phyloP scores from a whole-genome alignment of 1,139 yeast species.

The Kluyveromyces sp. region DNA sequence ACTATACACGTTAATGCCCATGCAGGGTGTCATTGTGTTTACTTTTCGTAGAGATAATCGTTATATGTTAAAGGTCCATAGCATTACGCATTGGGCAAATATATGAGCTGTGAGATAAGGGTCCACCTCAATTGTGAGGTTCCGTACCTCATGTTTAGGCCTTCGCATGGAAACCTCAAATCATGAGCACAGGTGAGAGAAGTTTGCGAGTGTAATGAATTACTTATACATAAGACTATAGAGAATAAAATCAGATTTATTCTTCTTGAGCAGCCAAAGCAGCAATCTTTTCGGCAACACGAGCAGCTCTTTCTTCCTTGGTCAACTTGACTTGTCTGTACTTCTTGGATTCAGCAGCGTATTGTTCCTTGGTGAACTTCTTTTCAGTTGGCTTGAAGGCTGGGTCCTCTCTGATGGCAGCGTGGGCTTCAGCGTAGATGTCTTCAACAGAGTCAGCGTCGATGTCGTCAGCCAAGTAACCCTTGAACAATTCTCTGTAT shows the following conservation, averaged over 20 bases:
- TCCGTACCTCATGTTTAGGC: too few species aligned
- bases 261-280: constrained; percentile 41
- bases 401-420: constrained; percentile 95
- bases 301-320: constrained; percentile 84
- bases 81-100: not conserved
- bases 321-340: constrained; percentile 85
- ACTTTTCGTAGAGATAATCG: not conserved
- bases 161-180: too few species aligned
- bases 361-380: constrained; percentile 96
- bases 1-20: too few species aligned
- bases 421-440: constrained; percentile 90
- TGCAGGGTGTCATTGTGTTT: too few species aligned
- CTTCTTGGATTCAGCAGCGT: constrained; percentile 94
- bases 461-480: constrained; percentile 93
- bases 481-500: constrained; percentile 92
- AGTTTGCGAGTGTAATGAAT: not conserved
- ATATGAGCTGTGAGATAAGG: not conserved
- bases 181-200: too few species aligned
- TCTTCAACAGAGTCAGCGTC: constrained; percentile 98
- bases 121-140: too few species aligned
- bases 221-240: not conserved
- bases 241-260: constrained; percentile 13
- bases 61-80: not conserved
- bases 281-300: constrained; percentile 87
- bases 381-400: constrained; percentile 80